Evolutionary conservation across 2,329 filamentous ascomycete genomes (phyloP).

Genomic region (Ophiostoma fasciatum): DNA sequence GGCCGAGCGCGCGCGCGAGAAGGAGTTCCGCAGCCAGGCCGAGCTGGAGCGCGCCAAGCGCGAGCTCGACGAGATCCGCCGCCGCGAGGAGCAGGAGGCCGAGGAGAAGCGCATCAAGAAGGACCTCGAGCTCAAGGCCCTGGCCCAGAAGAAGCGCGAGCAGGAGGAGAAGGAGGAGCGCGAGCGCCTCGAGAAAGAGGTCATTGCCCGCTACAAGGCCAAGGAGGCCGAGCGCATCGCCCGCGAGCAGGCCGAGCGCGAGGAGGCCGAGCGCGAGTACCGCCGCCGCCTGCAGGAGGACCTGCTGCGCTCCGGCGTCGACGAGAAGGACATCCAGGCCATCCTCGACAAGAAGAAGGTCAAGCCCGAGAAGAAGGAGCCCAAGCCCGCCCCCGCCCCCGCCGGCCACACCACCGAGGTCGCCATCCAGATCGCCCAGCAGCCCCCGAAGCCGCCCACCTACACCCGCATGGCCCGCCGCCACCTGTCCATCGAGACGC

Average conservation of each 20-base stretch:
- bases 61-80: constrained; percentile 24
- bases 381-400: background rate
- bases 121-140: constrained; percentile 33
- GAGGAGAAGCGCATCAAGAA: constrained; percentile 33
- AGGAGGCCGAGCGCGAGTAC: constrained; percentile 37
- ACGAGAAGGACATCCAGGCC: constrained; percentile 42
- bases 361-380: constrained; percentile 15
- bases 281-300: constrained; percentile 41
- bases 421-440: constrained; percentile 8
- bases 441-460: background rate
- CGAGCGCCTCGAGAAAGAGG: constrained; percentile 33
- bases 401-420: constrained; percentile 4
- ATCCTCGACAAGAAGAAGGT: constrained; percentile 42
- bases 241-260: constrained; percentile 32
- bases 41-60: constrained; percentile 15
- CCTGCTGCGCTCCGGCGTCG: constrained; percentile 41
- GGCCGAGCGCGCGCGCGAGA: constrained; percentile 6
- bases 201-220: constrained; percentile 37
- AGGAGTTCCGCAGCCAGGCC: constrained; percentile 17
- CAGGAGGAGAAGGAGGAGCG: constrained; percentile 28
- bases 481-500: constrained; percentile 47
- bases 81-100: constrained; percentile 19
- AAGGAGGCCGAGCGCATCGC: constrained; percentile 31
- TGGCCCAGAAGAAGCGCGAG: constrained; percentile 30
- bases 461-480: constrained; percentile 50